A percentile compares a stretch with the other conserved stretches of the same genome.
phyloP scores from a whole-genome alignment of 2,329 filamentous ascomycete species.

The Aspergillus sp. region DNA sequence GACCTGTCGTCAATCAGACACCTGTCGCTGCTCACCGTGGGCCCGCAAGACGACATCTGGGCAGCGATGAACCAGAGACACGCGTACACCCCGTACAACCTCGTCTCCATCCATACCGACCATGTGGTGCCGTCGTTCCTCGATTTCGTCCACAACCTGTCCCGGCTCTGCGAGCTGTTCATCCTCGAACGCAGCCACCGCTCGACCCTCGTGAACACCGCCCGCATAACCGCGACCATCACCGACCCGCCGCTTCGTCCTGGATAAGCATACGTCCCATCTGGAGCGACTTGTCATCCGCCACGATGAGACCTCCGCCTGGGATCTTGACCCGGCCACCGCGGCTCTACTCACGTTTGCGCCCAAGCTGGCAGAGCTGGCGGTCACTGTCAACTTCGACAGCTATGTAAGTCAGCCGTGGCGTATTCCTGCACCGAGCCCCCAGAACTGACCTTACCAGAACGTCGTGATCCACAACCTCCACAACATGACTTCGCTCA shows the following conservation, averaged over 20 bases:
- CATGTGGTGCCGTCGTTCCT: slow-evolving; percentile 51
- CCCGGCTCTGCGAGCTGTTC: slow-evolving; percentile 57
- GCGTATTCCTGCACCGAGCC: not conserved
- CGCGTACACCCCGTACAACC: slow-evolving; percentile 46
- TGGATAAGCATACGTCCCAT: slow-evolving; percentile 57
- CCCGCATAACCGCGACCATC: slow-evolving; percentile 51
- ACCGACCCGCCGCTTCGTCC: slow-evolving; percentile 53
- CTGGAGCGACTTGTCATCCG: slow-evolving; percentile 60
- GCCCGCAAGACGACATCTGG: slow-evolving; percentile 61
- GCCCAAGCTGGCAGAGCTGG: not conserved
- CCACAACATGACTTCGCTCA: slow-evolving; percentile 16
- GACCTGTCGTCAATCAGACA: slow-evolving; percentile 57
- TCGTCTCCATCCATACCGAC: slow-evolving; percentile 62
- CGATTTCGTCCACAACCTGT: slow-evolving; percentile 53
- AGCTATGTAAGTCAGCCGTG: not conserved
- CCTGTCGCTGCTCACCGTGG: slow-evolving; percentile 63
- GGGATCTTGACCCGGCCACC: slow-evolving; percentile 45
- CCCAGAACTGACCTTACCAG: not conserved
- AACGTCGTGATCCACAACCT: slow-evolving; percentile 8
- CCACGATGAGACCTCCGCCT: slow-evolving; percentile 52
- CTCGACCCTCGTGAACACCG: slow-evolving; percentile 52
- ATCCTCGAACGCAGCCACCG: slow-evolving; percentile 57
- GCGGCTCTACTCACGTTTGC: slow-evolving; percentile 10
- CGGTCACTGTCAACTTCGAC: not conserved
- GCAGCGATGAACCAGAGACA: slow-evolving; percentile 55